These are phyloP conservation scores for Phytophthora idaei DNA, from an alignment of 352 stramenopile genomes.

Conservation along the genomic window DNA sequence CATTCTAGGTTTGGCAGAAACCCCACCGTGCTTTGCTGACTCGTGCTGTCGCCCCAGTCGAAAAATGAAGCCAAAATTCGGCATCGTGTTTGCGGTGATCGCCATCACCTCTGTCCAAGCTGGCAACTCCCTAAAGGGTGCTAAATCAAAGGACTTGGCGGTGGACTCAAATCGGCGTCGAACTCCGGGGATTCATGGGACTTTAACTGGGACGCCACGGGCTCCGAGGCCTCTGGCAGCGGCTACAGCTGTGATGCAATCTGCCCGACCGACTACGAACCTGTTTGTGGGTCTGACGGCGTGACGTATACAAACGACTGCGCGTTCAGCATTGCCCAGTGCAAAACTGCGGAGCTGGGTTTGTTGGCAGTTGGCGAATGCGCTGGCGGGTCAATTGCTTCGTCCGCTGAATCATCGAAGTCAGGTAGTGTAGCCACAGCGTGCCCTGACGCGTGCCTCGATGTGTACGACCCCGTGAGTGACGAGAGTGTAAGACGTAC, in stretches of 20 bases:
- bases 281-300: conserved; percentile 45
- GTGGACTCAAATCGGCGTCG: conserved; percentile 8
- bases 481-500: conserved; percentile 44
- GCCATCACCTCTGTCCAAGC: conserved; percentile 6
- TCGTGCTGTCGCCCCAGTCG: background rate
- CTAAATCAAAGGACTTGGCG: background rate
- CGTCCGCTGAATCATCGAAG: conserved; percentile 15
- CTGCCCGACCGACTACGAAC: conserved; percentile 31
- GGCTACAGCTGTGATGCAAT: conserved; percentile 25
- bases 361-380: conserved; percentile 24
- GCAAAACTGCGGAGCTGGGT: conserved; percentile 10
- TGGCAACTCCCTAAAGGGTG: conserved; percentile 3
- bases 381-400: conserved; percentile 12
- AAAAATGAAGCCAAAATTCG: conserved; percentile 17
- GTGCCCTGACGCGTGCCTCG: conserved; percentile 42
- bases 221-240: conserved; percentile 18
- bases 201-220: conserved; percentile 30
- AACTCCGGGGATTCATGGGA: conserved; percentile 9
- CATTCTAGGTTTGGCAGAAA: conserved; percentile 21
- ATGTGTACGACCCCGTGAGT: conserved; percentile 46
- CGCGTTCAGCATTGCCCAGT: conserved; percentile 27
- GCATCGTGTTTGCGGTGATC: conserved; percentile 16
- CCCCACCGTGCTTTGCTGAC: background rate
- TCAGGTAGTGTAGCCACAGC: conserved; percentile 4
- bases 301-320: conserved; percentile 34